These are phyloP conservation scores for Aureobasidium leucospermi DNA, from an alignment of 2,329 filamentous ascomycete species.

Conservation along the genomic window DNA sequence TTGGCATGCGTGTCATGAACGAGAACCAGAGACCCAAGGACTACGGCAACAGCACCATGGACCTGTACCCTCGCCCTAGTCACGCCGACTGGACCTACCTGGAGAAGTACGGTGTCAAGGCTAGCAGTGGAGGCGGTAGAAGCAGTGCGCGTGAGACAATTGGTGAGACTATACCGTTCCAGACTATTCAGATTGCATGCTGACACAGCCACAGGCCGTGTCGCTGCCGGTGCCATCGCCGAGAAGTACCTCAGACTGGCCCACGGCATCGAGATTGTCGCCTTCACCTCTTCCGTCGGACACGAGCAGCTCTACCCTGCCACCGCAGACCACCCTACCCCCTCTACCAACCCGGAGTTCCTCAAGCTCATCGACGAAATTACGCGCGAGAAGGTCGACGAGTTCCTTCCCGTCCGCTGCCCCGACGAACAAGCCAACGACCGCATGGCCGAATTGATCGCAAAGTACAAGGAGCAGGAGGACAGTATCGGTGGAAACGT, in stretches of 20 bases:
- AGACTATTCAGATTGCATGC: background rate
- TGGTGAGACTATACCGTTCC: constrained; percentile 38
- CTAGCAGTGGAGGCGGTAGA: constrained; percentile 79
- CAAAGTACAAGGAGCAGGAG: constrained; percentile 65
- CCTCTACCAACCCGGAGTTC: constrained; percentile 71
- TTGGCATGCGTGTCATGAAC: constrained; percentile 79
- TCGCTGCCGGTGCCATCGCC: constrained; percentile 84
- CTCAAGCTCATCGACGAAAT: constrained; percentile 65
- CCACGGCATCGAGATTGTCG: constrained; percentile 83
- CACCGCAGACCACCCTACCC: constrained; percentile 58
- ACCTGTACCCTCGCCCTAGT: constrained; percentile 80
- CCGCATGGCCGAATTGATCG: constrained; percentile 74
- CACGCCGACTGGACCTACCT: constrained; percentile 97
- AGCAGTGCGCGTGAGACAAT: constrained; percentile 94
- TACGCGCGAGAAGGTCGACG: constrained; percentile 69
- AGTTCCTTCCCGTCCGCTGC: constrained; percentile 79
- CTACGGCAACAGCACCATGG: constrained; percentile 84
- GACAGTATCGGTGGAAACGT: constrained; percentile 95
- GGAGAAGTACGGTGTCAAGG: constrained; percentile 94
- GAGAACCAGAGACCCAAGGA: constrained; percentile 90
- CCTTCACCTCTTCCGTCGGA: constrained; percentile 83
- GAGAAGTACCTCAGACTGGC: constrained; percentile 82
- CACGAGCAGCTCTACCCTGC: constrained; percentile 69
- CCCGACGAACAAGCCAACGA: constrained; percentile 58
- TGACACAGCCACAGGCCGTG: constrained; percentile 49